These are phyloP conservation scores for Salvia hispanica DNA, from an alignment of 257 asterid species.

Conservation along the genomic window DNA sequence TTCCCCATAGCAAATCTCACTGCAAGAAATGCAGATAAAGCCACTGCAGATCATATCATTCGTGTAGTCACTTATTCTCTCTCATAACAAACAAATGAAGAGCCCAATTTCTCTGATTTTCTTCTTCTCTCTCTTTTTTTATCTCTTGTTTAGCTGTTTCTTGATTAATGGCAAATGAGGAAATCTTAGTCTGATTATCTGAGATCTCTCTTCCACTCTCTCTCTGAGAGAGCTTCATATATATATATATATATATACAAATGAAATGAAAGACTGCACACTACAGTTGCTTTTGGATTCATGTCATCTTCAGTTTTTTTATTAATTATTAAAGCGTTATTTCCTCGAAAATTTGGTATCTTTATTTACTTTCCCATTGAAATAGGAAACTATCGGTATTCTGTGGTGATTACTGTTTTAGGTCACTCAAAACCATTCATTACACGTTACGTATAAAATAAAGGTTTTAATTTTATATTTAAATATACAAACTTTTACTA, in stretches of 20 bases:
- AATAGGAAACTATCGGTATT: background rate
- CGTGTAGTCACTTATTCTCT: slow-evolving; percentile 11
- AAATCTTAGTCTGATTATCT: slow-evolving; percentile 34
- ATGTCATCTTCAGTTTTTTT: slow-evolving; percentile 32
- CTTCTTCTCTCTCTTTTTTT: background rate
- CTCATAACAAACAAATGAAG: slow-evolving; percentile 24
- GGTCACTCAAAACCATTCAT: background rate
- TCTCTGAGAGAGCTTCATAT: slow-evolving; percentile 16
- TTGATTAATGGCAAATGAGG: slow-evolving; percentile 19
- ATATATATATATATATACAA: slow-evolving; percentile 37
- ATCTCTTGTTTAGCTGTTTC: background rate
- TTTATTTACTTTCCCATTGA: background rate
- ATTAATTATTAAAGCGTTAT: too few relatives aligned
- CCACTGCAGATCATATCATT: slow-evolving; percentile 38
- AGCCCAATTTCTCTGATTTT: slow-evolving; percentile 21
- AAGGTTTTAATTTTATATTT: too few relatives aligned
- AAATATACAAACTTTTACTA: too few relatives aligned
- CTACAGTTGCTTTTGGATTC: slow-evolving; percentile 36
- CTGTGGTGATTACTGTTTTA: background rate
- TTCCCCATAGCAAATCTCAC: slow-evolving; percentile 53
- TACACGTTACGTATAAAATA: background rate
- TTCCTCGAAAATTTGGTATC: too few relatives aligned
- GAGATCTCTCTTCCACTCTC: slow-evolving; percentile 30
- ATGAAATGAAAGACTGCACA: slow-evolving; percentile 34
- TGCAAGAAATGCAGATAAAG: slow-evolving; percentile 39